Base-by-base conservation (phyloP, 441 rosid genomes). In the Croton setiger region DNA sequence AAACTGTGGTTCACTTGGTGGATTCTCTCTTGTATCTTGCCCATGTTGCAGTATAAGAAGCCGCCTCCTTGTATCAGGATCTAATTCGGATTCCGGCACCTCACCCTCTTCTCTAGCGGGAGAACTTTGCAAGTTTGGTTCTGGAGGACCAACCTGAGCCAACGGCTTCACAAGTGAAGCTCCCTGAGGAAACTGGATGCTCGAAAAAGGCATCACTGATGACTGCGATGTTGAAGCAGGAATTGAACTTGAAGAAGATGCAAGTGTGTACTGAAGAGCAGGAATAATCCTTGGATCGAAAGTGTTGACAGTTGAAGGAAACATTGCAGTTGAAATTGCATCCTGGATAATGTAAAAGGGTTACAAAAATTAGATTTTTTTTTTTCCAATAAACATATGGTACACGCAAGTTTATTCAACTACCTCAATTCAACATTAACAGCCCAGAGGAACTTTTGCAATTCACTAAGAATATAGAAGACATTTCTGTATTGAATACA, bases 31-130 rank as follows among this genome's bases (percentile, higher is more conserved):
- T 41, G 76, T 75, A 86, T 95, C 98, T 83, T 90, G 93, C 73
- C 99, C 99, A 59, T 95, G 96, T 77, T 95, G 96, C 84, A 95
- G 81, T 83, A 95, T 92, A 68, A 95, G 96, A 74, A 95, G 97
- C 78, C 96, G 81, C 84, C 99, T 86, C 76, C 99, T 83, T 37
- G 96, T 92, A 81, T 90, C 95, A 21, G 97, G 99, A 85, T 95
- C 99, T 78, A 95, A 74, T 80, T 95, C 98, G 67, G 99, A 92
- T 81, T 90, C 98, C 43, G 97, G 98, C 60, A 95, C 98, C 80
- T 95, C 98, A 55, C 99, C 99, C 81, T 95, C 99, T 83, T 92
- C 99, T 76, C 98, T 86, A 47, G 92, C 97, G 56, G 97, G 99
- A 74, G 99, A 95, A 80, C 78, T 83, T 70, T 90, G 98, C 83